Conservation (phyloP, 1,139 yeast genomes). For the Ashbya aceris region DNA sequence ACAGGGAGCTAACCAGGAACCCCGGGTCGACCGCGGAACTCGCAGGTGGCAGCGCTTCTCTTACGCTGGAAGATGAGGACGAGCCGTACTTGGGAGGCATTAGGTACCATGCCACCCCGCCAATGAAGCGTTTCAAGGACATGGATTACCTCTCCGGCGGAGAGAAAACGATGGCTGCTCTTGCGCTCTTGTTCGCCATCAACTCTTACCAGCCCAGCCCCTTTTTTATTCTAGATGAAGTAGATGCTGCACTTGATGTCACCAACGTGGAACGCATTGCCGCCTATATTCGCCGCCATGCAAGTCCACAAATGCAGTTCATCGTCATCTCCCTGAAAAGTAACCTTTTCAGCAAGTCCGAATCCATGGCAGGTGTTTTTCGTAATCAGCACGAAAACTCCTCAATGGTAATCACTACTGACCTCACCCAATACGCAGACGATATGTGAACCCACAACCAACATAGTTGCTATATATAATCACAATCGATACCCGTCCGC, state of each 20-base stretch:
- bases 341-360: slow-evolving; percentile 78
- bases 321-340: slow-evolving; percentile 90
- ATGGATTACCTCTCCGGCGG: slow-evolving; percentile 95
- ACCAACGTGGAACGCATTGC: slow-evolving; percentile 82
- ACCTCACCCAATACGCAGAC: slow-evolving; percentile 53
- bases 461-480: background rate
- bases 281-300: slow-evolving; percentile 65
- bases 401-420: slow-evolving; percentile 68
- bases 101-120: slow-evolving; percentile 93
- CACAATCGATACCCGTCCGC: no score
- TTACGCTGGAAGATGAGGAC: slow-evolving; percentile 80
- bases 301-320: slow-evolving; percentile 77
- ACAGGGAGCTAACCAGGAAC: slow-evolving; percentile 72
- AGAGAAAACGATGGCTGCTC: slow-evolving; percentile 92
- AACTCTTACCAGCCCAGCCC: slow-evolving; percentile 93
- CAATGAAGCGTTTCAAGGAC: slow-evolving; percentile 85
- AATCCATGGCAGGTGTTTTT: slow-evolving; percentile 87
- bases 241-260: slow-evolving; percentile 93
- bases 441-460: background rate
- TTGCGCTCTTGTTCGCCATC: slow-evolving; percentile 82
- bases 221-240: slow-evolving; percentile 90
- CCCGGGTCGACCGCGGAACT: slow-evolving; percentile 48
- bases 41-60: slow-evolving; percentile 85
- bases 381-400: slow-evolving; percentile 72
- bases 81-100: slow-evolving; percentile 81